Evolutionary conservation across 2,329 filamentous ascomycete genomes (phyloP).

Genomic region (Nannizzia gypsea): DNA sequence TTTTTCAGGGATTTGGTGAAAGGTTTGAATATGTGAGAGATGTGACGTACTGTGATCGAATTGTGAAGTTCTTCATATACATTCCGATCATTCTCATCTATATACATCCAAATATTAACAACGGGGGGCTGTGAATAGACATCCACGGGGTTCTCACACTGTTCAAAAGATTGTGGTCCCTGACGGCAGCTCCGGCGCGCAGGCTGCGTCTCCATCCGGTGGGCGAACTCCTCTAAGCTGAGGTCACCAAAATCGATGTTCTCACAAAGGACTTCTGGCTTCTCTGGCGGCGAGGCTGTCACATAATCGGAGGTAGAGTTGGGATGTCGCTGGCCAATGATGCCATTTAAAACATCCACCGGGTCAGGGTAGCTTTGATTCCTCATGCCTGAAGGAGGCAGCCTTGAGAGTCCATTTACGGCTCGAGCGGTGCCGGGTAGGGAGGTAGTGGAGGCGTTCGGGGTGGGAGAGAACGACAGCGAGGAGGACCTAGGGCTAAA

Average conservation of each 20-base stretch:
- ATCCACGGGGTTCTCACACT: conserved; percentile 47
- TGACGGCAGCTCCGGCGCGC: conserved; percentile 20
- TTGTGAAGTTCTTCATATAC: conserved; percentile 84
- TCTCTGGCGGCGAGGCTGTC: conserved; percentile 11
- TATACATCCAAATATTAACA: conserved; percentile 12
- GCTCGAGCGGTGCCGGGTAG: conserved; percentile 54
- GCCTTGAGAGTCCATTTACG: conserved; percentile 50
- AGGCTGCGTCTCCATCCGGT: conserved; percentile 19
- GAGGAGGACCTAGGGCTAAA: conserved; percentile 63
- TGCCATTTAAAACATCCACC: conserved; percentile 53
- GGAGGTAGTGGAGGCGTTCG: conserved; percentile 66
- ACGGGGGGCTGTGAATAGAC: background rate
- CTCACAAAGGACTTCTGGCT: conserved; percentile 42
- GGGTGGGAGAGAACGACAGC: conserved; percentile 57
- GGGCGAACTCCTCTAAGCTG: conserved; percentile 60
- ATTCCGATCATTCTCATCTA: conserved; percentile 65
- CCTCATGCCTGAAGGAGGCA: conserved; percentile 23
- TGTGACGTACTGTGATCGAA: conserved; percentile 52
- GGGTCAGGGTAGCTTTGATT: conserved; percentile 52
- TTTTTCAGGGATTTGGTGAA: background rate
- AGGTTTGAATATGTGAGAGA: background rate
- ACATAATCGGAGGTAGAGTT: conserved; percentile 9
- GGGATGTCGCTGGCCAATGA: conserved; percentile 35
- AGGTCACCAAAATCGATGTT: conserved; percentile 69
- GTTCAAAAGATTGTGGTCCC: conserved; percentile 52